A percentile compares a stretch with the other conserved stretches of the same genome.
phyloP scores from a whole-genome alignment of 2,329 filamentous ascomycete genomes.

The Aspergillus tamarii region DNA sequence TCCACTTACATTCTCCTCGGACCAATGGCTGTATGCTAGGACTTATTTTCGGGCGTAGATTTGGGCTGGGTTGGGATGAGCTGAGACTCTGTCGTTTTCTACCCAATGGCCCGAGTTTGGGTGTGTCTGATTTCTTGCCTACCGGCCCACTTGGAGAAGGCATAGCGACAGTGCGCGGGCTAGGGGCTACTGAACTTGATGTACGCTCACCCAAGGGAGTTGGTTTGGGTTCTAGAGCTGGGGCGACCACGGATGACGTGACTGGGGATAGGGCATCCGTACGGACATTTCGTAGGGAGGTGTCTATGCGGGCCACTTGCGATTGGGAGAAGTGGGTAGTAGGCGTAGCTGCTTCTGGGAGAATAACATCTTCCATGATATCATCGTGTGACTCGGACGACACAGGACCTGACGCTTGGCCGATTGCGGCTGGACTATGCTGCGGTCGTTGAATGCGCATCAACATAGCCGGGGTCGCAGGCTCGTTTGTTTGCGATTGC shows the following conservation, averaged over 20 bases:
- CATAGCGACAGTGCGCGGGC: constrained; percentile 57
- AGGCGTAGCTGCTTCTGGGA: constrained; percentile 72
- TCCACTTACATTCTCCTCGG: constrained; percentile 65
- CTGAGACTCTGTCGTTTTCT: constrained; percentile 73
- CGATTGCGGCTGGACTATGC: constrained; percentile 42
- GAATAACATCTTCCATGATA: constrained; percentile 66
- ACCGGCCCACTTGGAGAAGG: constrained; percentile 53
- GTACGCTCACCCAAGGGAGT: constrained; percentile 31
- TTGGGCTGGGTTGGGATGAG: constrained; percentile 81
- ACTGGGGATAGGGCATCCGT: constrained; percentile 55
- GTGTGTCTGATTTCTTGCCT: constrained; percentile 49
- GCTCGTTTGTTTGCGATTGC: constrained; percentile 50
- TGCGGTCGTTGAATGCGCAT: constrained; percentile 70
- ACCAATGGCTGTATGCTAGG: constrained; percentile 92
- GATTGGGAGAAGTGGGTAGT: constrained; percentile 48
- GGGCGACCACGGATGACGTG: constrained; percentile 68
- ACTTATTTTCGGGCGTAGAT: constrained; percentile 84
- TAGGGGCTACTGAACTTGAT: constrained; percentile 49
- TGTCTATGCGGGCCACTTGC: constrained; percentile 55
- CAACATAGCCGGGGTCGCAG: constrained; percentile 83
- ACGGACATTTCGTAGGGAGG: constrained; percentile 32
- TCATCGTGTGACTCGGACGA: constrained; percentile 52
- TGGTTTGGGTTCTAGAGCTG: constrained; percentile 39
- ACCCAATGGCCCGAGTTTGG: constrained; percentile 51
- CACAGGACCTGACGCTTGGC: constrained; percentile 39